Evolutionary conservation across 140 eudicot species (phyloP), one percentile per base, ranked within the genome.

Genomic region (Stevia rebaudiana): DNA sequence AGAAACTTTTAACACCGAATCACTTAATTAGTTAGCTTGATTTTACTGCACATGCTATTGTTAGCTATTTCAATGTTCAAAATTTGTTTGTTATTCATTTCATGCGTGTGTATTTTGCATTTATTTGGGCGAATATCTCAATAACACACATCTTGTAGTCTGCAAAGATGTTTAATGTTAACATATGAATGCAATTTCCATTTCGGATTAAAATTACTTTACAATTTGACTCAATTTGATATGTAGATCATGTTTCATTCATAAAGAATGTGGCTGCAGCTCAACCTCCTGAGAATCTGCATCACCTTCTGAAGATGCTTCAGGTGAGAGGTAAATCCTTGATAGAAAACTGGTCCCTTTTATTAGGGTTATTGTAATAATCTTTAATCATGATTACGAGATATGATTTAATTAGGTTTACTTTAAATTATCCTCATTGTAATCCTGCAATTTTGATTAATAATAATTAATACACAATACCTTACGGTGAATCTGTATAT

Each of bases 201-300:
- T 52, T 52, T 10, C 18, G 36, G 3, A 31, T 5, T 13, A 31
- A 35, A 0, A 1, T 1, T n/a, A 3, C 8, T 33, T 59, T 59
- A 36, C 17, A 5, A 19, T 68, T 30, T 56, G 37, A 19, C 8
- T 12, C 31, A 28, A 11, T 49, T 63, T 82, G 36, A 62, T 69
- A 15, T 73, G 85, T 91, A 92, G 98, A 84, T 65, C 98, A 92
- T 71, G 79, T 79, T 46, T 81, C 89, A 0, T 92, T 85, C 40
- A 80, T 88, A 42, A 92, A 85, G 78, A 95, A 88, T 18, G 79
- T 88, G 24, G 98, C 96, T 36, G 83, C 61, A 61, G 81, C 95
- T 65, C 78, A 83, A 69, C 95, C 98, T 39, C 98, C 98, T 4
- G 87, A 85, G 80, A 82, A 92, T 75, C 81, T 92, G 77, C 81